A percentile compares a stretch with the other conserved stretches of the same genome.
phyloP scores from a whole-genome alignment of 176 grass and related monocot species.

The Oryza brachyantha region DNA sequence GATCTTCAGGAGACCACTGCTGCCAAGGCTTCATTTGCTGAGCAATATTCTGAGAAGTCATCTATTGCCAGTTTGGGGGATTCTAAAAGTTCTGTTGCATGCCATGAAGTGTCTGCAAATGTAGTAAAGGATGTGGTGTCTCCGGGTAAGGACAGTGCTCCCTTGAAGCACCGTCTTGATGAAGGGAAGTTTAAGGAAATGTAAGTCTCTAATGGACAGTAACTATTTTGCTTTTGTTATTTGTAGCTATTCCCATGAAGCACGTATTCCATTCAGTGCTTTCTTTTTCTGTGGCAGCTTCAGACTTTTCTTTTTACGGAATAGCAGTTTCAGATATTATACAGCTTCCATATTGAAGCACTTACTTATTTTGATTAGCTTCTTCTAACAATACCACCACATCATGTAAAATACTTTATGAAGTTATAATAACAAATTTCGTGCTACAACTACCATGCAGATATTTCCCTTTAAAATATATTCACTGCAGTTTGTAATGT shows the following conservation, averaged over 20 bases:
- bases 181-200: constrained; percentile 70
- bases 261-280: neutral
- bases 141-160: constrained; percentile 28
- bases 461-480: neutral
- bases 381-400: neutral
- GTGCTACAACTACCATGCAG: neutral
- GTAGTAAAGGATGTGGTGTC: constrained; percentile 29
- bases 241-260: constrained; percentile 26
- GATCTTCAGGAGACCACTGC: constrained; percentile 20
- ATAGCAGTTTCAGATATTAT: neutral
- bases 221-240: neutral
- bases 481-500: neutral
- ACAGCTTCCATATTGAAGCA: neutral
- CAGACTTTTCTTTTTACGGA: too few relatives aligned
- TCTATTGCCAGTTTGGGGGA: constrained; percentile 22
- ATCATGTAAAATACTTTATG: neutral
- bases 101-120: constrained; percentile 28
- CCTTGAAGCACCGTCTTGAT: constrained; percentile 34
- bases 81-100: constrained; percentile 31
- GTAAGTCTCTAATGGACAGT: constrained; percentile 47
- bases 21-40: neutral
- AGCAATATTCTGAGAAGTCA: constrained; percentile 30
- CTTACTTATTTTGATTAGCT: constrained; percentile 5
- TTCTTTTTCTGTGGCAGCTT: neutral
- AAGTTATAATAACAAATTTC: neutral